Base-by-base conservation (phyloP, 495 filamentous ascomycete species). In the Aspergillus nidulans region DNA sequence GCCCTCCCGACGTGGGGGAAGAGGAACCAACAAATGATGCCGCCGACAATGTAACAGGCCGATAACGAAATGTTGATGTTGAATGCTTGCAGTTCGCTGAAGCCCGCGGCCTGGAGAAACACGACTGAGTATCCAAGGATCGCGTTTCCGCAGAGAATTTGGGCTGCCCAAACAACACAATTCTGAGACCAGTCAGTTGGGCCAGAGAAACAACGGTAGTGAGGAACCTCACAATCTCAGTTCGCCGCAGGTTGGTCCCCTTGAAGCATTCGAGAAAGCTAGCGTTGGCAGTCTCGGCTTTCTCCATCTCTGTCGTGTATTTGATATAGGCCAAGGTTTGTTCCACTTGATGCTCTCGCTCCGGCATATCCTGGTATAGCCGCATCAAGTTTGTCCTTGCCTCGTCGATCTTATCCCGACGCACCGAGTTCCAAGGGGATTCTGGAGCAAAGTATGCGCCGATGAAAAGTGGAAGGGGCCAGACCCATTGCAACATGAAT, bases 31-130 rank as follows among this genome's bases (percentile, higher is more conserved):
- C 83, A 79, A 10, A 80, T 74, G 30, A 87, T 77, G 4, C 81
- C 81, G 10, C 84, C 85, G n/a, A 79, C 73, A 59, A 82, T 81
- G 64, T 83, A 84, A 41, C 87, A 81, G 4, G 74, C 79, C 74
- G 81, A 36, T 69, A 79, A 2, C 61, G 64, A 25, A n/a, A 77
- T 55, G 32, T 58, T 59, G 30, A 78, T 44, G 34, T 58, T 38
- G 56, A 60, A 73, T 12, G 63, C 53, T 10, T 61, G 41, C 5
- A 51, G 19, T 3, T 64, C 49, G 38, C 55, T 58, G 39, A 78
- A 56, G 4, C 74, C 74, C 3, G 68, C 64, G 26, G 58, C 67
- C 43, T 66, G 48, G 59, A 75, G 73, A 64, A 80, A 79, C 39
- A 67, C 72, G 15, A 66, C 64, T 20, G 66, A 60, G 55, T 67